A percentile compares a stretch with the other conserved stretches of the same genome.
Conservation (phyloP, 2,329 filamentous ascomycete genomes). For the Pestalotiopsis sp. region DNA sequence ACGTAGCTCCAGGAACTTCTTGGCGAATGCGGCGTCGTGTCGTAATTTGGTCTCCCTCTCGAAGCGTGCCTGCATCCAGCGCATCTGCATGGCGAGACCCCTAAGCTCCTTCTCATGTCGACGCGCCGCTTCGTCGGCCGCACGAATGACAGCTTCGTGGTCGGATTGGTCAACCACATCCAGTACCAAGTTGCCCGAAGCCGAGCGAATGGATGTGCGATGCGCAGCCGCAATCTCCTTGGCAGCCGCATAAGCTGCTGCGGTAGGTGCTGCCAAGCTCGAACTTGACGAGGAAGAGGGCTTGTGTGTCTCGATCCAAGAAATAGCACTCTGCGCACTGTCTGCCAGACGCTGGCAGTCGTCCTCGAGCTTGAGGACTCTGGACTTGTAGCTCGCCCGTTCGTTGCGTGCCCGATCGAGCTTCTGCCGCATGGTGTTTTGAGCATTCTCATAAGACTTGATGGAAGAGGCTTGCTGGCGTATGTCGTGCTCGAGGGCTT, state of each 20-base stretch:
- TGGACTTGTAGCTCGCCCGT: constrained; percentile 57
- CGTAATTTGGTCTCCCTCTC: constrained; percentile 81
- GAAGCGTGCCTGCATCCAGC: constrained; percentile 84
- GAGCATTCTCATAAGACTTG: constrained; percentile 56
- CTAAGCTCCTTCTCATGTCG: constrained; percentile 76
- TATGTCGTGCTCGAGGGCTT: constrained; percentile 74
- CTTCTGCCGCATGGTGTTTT: constrained; percentile 65
- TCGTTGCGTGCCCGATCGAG: constrained; percentile 72
- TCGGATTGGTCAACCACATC: constrained; percentile 43
- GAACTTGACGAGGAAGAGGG: not conserved
- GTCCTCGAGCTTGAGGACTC: constrained; percentile 56
- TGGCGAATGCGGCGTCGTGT: constrained; percentile 81
- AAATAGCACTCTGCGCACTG: constrained; percentile 39
- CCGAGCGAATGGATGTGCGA: constrained; percentile 28
- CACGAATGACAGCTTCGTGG: constrained; percentile 55
- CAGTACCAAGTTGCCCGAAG: constrained; percentile 53
- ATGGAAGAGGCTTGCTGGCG: constrained; percentile 70
- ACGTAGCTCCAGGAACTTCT: constrained; percentile 79
- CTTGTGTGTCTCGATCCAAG: constrained; percentile 36
- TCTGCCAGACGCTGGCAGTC: constrained; percentile 52
- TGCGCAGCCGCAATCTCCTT: constrained; percentile 31
- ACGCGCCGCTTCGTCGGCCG: constrained; percentile 65
- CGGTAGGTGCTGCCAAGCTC: constrained; percentile 5
- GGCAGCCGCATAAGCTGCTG: constrained; percentile 21
- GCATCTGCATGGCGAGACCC: constrained; percentile 85